Evolutionary conservation across 305 asterid genomes (phyloP), one percentile per base, ranked within the genome.

Genomic region (Rubia tinctorum): DNA sequence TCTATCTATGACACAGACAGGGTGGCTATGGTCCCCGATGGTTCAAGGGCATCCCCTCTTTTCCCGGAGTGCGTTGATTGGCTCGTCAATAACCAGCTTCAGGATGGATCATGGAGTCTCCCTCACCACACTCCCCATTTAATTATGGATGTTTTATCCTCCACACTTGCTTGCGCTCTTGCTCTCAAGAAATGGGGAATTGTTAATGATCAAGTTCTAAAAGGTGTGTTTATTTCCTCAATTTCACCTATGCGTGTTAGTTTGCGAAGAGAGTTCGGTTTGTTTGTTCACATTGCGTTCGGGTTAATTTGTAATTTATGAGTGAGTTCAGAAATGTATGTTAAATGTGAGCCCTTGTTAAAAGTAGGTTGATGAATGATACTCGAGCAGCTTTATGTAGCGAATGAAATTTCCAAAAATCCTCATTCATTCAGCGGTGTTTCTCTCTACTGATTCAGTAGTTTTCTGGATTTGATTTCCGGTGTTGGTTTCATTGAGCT

Each of bases 11-110:
- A 94, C 80, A 91, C 97, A 9, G 98, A 97, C 23, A 91, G 99
- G 99, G 98, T 94, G 66, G 97, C 99, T 47, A 94, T 94, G 97
- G 97, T 94, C 72, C 97, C 98, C 76, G 88, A 96, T 71, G 85
- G 90, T 4, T 73, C 89, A 5, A 18, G 80, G 60, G 81, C 75
- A 45, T 45, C 53, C 18, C 96, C 99, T 49, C 83, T 87, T 72
- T 94, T 94, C 80, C 97, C 97, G 34, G 80, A 81, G 71, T 89
- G 92, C 79, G 60, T 94, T 11, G 77, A 84, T 64, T 94, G 97
- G 97, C 73, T 94, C 82, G 67, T 94, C 64, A 85, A 82, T 11
- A 90, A 91, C 78, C 99, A 94, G 82, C 84, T 88, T 68, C 66
- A 7, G 42, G 90, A 94, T 82, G 99, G 99, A 44, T 94, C 99